Base-by-base conservation (phyloP, 2,329 filamentous ascomycete genomes). In the Neopestalotiopsis sp. region DNA sequence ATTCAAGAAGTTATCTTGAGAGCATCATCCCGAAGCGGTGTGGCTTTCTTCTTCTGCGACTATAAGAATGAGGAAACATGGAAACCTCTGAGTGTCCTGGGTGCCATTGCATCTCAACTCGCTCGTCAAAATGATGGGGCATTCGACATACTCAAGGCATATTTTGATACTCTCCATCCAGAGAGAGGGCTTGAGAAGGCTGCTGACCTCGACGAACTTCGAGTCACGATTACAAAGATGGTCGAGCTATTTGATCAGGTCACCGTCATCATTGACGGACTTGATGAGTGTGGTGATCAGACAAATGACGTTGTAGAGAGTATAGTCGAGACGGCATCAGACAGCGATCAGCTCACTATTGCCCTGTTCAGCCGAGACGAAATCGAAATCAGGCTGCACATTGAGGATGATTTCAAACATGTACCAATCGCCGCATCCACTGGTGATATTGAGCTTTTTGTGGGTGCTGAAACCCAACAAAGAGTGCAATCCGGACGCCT, bases 71-170 rank as follows among this genome's bases (percentile, higher is more conserved):
- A 56, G 12, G 9, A 17, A 0, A 56, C 49, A 0, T 24, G 20
- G 17, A 12, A n/a, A 7, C 4, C 12, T 4, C 1, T 6, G 69
- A 69, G 74, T 32, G 74, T 80, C 1, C 52, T 80, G 0, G 70
- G 72, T 7, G 67, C 75, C 6, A 68, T 81, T 7, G 72, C 73
- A 3, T 73, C 69, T 7, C 76, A 80, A 56, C 65, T 80, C 42
- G 76, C 76, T 2, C 64, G 69, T 13, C 77, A 80, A 69, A 75
- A 74, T 2, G 67, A 71, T n/a, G 69, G 71, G 20, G 72, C 73
- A 12, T 78, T 70, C 60, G 34, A 45, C 2, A 17, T 69, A 3
- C 68, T 78, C 10, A 68, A 75, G 24, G 34, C 65, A 30, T 72
- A 73, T 56, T 72, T 71, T 12, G 17, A 56, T 17, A 24, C 17